phyloP scores from a whole-genome alignment of 352 stramenopile genomes.

The Globisporangium splendens region DNA sequence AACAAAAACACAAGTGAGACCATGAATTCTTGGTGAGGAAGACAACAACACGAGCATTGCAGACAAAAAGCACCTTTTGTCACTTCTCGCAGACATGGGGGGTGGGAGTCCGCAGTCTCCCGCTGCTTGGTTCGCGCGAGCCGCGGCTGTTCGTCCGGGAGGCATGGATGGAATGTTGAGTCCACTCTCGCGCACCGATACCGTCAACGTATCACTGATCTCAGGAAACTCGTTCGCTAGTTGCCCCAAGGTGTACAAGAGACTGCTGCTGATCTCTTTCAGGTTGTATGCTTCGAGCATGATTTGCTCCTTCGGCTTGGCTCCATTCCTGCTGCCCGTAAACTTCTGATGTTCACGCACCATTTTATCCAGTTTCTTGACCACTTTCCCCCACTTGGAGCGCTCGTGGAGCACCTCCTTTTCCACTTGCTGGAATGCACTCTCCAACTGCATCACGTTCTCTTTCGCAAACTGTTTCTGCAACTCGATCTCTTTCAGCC shows the following conservation, averaged over 20 bases:
- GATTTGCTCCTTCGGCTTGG: conserved; percentile 75
- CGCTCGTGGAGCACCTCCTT: conserved; percentile 67
- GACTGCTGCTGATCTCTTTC: conserved; percentile 80
- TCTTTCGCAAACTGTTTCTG: conserved; percentile 62
- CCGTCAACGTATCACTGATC: conserved; percentile 80
- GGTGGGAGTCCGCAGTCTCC: conserved; percentile 32
- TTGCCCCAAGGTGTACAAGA: conserved; percentile 91
- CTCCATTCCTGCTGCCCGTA: conserved; percentile 12
- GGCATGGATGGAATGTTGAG: conserved; percentile 78
- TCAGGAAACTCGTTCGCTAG: conserved; percentile 93
- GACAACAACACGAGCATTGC: background rate
- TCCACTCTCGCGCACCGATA: conserved; percentile 64
- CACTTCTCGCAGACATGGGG: conserved; percentile 61
- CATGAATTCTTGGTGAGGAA: background rate
- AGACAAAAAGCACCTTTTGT: conserved; percentile 53
- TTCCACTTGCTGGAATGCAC: conserved; percentile 56
- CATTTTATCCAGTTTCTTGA: conserved; percentile 69
- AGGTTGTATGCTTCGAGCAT: conserved; percentile 71
- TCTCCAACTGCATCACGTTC: conserved; percentile 59
- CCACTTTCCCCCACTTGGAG: conserved; percentile 63
- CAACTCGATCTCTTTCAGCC: conserved; percentile 65
- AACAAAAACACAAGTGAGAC: conserved; percentile 7
- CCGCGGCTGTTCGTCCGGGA: conserved; percentile 54
- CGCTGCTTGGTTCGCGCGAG: conserved; percentile 29
- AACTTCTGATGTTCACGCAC: conserved; percentile 57